Percentiles rank a stretch among this genome's conserved stretches.
Evolutionary conservation across 2,329 filamentous ascomycete genomes (phyloP).

Genomic region (Botryotinia narcissicola): DNA sequence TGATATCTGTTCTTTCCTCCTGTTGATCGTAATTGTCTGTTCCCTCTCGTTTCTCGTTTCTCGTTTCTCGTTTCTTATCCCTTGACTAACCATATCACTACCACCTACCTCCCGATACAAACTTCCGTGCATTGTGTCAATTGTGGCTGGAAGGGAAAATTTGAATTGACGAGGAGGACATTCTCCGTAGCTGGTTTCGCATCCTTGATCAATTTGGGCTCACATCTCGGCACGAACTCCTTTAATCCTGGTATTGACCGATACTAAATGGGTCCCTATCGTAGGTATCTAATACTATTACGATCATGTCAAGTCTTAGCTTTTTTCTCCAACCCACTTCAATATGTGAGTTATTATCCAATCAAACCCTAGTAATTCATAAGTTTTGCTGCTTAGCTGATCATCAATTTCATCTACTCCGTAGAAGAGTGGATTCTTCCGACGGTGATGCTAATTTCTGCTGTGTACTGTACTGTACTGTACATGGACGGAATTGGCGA

Average conservation of each 20-base stretch:
- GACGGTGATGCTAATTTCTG: neutral
- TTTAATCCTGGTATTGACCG: neutral
- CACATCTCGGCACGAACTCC: constrained; percentile 20
- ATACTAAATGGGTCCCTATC: neutral
- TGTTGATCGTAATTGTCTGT: neutral
- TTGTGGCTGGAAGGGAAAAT: constrained; percentile 10
- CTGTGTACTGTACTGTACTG: neutral
- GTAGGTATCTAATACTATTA: neutral
- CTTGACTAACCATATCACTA: neutral
- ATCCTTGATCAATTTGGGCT: constrained; percentile 16
- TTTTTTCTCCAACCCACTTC: neutral
- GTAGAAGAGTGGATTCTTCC: constrained; percentile 1
- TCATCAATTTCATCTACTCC: neutral
- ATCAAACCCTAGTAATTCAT: constrained; percentile 13
- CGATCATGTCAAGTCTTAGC: constrained; percentile 6
- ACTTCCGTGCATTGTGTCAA: constrained; percentile 8
- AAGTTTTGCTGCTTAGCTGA: neutral
- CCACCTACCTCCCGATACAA: neutral
- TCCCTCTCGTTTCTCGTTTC: neutral
- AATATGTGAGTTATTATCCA: neutral
- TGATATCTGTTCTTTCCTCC: neutral
- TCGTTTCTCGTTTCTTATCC: neutral
- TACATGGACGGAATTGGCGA: constrained; percentile 3
- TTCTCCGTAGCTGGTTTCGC: neutral
- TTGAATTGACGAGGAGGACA: constrained; percentile 4